Evolutionary conservation across 805 yeast genomes (phyloP).

Genomic region (Cephaloascus albidus): DNA sequence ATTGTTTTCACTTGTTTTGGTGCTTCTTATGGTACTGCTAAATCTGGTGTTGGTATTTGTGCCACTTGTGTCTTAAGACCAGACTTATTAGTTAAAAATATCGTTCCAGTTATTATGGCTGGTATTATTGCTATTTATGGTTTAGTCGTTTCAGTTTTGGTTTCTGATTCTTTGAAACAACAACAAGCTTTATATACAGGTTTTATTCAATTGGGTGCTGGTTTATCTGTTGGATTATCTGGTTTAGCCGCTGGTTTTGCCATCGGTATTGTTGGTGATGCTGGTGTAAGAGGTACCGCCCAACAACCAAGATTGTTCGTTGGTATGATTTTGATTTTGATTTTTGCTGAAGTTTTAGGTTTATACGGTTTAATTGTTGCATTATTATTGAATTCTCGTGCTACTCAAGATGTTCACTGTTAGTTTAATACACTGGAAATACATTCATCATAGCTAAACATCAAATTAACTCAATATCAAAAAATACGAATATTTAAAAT

Average conservation of each 20-base stretch:
- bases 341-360: slow-evolving; percentile 99
- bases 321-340: slow-evolving; percentile 95
- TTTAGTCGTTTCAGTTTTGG: slow-evolving; percentile 89
- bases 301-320: slow-evolving; percentile 98
- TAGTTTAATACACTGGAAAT: slow-evolving; percentile 24
- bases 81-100: slow-evolving; percentile 84
- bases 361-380: slow-evolving; percentile 98
- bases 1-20: slow-evolving; percentile 98
- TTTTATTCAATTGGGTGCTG: slow-evolving; percentile 97
- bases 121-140: slow-evolving; percentile 99
- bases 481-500: background rate
- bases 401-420: slow-evolving; percentile 84
- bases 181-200: slow-evolving; percentile 93
- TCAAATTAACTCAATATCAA: too few relatives aligned
- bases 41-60: slow-evolving; percentile 98
- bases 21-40: slow-evolving; percentile 98
- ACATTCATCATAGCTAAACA: background rate
- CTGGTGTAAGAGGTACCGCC: slow-evolving; percentile 97
- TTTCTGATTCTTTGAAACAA: slow-evolving; percentile 82
- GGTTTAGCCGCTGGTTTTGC: slow-evolving; percentile 99
- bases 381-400: slow-evolving; percentile 93
- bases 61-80: slow-evolving; percentile 98
- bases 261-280: slow-evolving; percentile 98
- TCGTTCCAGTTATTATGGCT: slow-evolving; percentile 98
- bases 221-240: slow-evolving; percentile 92